Percentiles rank a stretch among this genome's conserved stretches.
phyloP scores from a whole-genome alignment of 2,329 filamentous ascomycete genomes.

The Clathrospora elynae region DNA sequence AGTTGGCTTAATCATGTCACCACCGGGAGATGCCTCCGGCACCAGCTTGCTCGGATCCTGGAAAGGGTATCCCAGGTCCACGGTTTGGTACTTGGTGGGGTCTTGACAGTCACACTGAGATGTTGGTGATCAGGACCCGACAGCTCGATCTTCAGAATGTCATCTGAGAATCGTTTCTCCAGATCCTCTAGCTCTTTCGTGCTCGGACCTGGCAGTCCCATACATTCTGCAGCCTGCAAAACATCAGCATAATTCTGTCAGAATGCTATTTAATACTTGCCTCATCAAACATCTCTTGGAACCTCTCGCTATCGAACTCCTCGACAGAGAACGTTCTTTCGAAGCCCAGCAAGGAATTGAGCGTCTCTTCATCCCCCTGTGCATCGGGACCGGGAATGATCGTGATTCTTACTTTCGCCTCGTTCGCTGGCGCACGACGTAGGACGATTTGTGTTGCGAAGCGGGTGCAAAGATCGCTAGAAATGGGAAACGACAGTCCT shows the following conservation, averaged over 20 bases:
- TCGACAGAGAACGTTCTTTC: slow-evolving; percentile 3
- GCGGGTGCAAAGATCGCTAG: slow-evolving; percentile 15
- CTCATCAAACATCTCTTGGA: slow-evolving; percentile 12
- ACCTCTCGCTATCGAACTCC: slow-evolving; percentile 8
- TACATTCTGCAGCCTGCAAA: slow-evolving; percentile 11
- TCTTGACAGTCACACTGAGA: slow-evolving; percentile 34
- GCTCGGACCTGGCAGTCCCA: slow-evolving; percentile 13
- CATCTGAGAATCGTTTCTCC: slow-evolving; percentile 16
- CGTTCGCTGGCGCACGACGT: slow-evolving; percentile 6
- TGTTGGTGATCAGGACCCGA: slow-evolving; percentile 48
- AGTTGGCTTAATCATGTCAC: no score
- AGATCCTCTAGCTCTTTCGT: slow-evolving; percentile 13
- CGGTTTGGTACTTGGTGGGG: slow-evolving; percentile 17
- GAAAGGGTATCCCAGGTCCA: no score
- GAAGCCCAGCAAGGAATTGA: slow-evolving; percentile 6
- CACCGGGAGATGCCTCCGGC: no score
- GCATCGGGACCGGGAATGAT: slow-evolving; percentile 13
- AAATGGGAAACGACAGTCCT: slow-evolving; percentile 13
- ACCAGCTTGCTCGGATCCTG: no score
- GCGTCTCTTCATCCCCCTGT: slow-evolving; percentile 6
- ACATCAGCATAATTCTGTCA: neutral
- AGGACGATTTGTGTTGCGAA: slow-evolving; percentile 17
- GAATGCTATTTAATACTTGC: neutral
- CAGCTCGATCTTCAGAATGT: slow-evolving; percentile 51
- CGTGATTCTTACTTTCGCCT: slow-evolving; percentile 7